Base-by-base conservation (phyloP, 192 early-diverging fungal species). In the Coemansia sp. region DNA sequence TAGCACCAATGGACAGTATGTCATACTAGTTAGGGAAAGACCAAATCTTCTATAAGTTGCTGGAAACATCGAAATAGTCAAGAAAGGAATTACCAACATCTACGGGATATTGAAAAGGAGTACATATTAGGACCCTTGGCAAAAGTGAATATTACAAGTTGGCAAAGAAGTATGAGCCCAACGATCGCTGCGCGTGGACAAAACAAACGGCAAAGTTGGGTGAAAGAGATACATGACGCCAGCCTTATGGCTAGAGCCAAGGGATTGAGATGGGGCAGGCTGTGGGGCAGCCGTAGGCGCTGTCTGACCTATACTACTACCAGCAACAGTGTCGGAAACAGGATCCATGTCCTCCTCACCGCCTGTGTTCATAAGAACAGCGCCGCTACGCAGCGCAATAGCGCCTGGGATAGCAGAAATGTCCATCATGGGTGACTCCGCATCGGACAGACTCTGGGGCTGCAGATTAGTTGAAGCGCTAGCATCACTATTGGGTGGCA, bases 101-200 rank as follows among this genome's bases (percentile, higher is more conserved):
- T 4, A 10, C 32, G 8, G 12, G 32, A 34, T 34, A 34, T 5
- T 34, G 12, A 10, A 34, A 34, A 34, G 5, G 7, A 34, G 7
- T 32, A 34, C 32, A 1, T 34, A 3, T 49, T 7, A 60, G 41
- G 44, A 49, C 18, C 24, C 60, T 12, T 41, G 51, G 54, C 69
- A 63, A 34, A 74, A 80, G 28, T 80, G 77, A 25, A 80, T 80
- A 48, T 80, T 80, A 27, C 61, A 64, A 2, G 54, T 60, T 7
- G 71, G 65, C 28, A 71, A 7, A 2, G 62, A 27, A 4, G 64
- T 32, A 2, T 62, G 60, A 7, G 67, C 41, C 23, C 71, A 57
- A 14, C 56, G 26, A 57, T 80, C 77, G 34, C 48, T 71, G 21
- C 70, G 63, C 22, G 71, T 68, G 10, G 77, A 80, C n/a, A 80